A percentile compares a stretch with the other conserved stretches of the same genome.
Evolutionary conservation across 2,329 filamentous ascomycete species (phyloP).

Genomic region (Penicillium sp.): DNA sequence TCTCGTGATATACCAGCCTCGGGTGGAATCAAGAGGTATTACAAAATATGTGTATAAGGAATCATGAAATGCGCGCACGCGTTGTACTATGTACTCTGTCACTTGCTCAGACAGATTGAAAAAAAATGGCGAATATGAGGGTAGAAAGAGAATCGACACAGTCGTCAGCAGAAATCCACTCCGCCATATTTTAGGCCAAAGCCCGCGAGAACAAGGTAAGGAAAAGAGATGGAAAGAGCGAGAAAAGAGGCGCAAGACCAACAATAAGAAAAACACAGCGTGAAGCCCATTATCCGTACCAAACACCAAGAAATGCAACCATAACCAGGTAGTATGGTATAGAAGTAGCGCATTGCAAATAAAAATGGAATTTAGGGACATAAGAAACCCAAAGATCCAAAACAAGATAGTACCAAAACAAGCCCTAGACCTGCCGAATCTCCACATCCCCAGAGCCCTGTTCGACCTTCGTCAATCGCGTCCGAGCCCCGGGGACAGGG

Average conservation of each 20-base stretch:
- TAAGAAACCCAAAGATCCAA: background rate
- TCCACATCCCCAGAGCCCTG: constrained; percentile 24
- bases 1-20: constrained; percentile 21
- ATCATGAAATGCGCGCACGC: constrained; percentile 1
- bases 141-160: background rate
- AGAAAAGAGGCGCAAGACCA: background rate
- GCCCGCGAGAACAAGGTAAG: background rate
- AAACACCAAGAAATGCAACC: constrained; percentile 10
- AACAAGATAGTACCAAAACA: background rate
- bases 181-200: background rate
- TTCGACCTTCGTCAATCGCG: constrained; percentile 26
- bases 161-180: background rate
- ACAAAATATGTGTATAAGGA: background rate
- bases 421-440: constrained; percentile 27
- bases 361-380: background rate
- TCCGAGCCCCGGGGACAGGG: constrained; percentile 13
- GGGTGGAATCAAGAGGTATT: background rate
- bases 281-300: constrained; percentile 1
- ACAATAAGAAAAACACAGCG: background rate
- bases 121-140: background rate
- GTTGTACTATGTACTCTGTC: constrained; percentile 7
- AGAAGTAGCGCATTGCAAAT: background rate
- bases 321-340: background rate
- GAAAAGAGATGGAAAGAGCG: background rate
- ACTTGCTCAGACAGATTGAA: background rate